phyloP scores from a whole-genome alignment of 257 asterid species.

The Ocimum tenuiflorum region DNA sequence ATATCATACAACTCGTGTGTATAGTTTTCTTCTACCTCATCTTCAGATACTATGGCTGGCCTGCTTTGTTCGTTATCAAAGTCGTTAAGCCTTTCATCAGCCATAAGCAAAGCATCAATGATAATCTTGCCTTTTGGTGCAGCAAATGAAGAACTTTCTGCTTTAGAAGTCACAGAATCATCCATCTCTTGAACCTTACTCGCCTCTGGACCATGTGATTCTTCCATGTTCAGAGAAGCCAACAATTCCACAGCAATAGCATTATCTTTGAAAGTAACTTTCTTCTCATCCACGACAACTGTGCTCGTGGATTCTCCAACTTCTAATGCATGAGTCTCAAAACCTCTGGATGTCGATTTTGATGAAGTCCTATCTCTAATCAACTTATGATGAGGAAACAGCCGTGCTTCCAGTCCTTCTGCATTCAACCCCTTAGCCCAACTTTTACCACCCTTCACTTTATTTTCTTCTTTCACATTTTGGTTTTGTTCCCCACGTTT shows the following conservation, averaged over 20 bases:
- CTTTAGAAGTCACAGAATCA: conserved; percentile 21
- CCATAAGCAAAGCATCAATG: conserved; percentile 39
- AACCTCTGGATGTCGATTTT: conserved; percentile 29
- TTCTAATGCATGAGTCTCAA: neutral
- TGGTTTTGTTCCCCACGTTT: conserved; percentile 16
- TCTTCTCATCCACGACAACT: conserved; percentile 21
- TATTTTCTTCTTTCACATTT: conserved; percentile 24
- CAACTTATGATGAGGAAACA: conserved; percentile 83
- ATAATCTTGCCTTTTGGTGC: conserved; percentile 15
- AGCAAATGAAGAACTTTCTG: conserved; percentile 26
- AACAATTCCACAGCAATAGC: conserved; percentile 37
- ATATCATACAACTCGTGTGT: conserved; percentile 41
- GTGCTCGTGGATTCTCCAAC: conserved; percentile 23
- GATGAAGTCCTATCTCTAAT: conserved; percentile 53
- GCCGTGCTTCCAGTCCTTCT: conserved; percentile 62
- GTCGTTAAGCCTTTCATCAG: conserved; percentile 60
- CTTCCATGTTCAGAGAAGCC: conserved; percentile 23
- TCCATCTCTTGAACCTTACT: conserved; percentile 53
- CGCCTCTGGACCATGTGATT: conserved; percentile 4
- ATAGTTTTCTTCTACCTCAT: conserved; percentile 43
- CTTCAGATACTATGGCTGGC: conserved; percentile 44
- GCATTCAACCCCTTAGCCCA: conserved; percentile 48
- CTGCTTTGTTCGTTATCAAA: conserved; percentile 50
- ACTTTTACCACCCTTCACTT: conserved; percentile 25
- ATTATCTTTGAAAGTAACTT: conserved; percentile 28